These are phyloP conservation scores for Albizia julibrissin DNA, from an alignment of 306 rosid genomes.

Conservation along the genomic window DNA sequence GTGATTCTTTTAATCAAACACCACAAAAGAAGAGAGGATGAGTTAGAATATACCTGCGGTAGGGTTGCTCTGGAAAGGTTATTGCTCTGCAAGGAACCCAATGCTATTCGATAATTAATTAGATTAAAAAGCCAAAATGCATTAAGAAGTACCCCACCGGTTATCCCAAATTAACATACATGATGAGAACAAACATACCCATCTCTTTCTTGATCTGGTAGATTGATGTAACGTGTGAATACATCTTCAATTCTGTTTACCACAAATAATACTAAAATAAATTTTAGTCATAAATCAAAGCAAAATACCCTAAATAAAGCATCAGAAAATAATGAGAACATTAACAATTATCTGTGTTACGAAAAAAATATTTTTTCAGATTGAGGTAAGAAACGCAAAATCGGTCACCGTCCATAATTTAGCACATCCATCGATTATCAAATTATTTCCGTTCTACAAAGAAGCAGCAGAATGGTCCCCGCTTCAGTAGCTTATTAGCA, in stretches of 20 bases:
- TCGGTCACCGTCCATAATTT: not conserved
- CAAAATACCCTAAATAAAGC: not conserved
- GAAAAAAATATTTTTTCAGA: not conserved
- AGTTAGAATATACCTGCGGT: not conserved
- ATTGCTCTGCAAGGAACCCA: not conserved
- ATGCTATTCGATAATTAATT: not conserved
- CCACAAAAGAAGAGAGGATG: not conserved
- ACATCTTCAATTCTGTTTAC: conserved; percentile 10
- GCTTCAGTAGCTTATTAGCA: not conserved
- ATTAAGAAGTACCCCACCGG: not conserved
- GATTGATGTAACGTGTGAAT: not conserved
- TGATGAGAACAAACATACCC: not conserved
- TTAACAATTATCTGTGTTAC: not conserved
- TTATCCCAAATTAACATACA: not conserved
- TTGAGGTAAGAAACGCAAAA: not conserved
- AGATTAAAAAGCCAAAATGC: not conserved
- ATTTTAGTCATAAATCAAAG: not conserved
- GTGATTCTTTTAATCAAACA: not conserved
- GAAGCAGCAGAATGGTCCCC: not conserved
- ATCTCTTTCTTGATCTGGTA: conserved; percentile 12
- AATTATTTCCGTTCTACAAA: not conserved
- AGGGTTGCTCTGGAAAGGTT: not conserved
- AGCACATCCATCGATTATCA: not conserved
- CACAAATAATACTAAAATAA: not conserved
- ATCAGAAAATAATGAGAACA: not conserved